Evolutionary conservation across 2,329 filamentous ascomycete species (phyloP).

Genomic region (Fusarium anguioides): DNA sequence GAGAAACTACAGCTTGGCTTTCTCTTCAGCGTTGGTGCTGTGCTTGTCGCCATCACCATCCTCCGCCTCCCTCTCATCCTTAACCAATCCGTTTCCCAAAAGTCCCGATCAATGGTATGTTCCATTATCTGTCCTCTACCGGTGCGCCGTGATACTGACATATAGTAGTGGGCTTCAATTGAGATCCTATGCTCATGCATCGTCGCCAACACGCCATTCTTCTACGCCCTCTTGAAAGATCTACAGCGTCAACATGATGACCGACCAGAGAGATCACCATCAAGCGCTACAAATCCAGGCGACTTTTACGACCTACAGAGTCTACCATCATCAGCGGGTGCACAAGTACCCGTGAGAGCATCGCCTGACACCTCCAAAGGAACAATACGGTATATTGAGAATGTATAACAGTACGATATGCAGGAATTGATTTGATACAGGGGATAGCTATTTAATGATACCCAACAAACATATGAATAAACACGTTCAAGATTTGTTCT

Average conservation of each 20-base stretch:
- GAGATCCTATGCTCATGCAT: constrained; percentile 49
- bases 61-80: constrained; percentile 47
- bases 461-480: not conserved
- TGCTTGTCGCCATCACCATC: constrained; percentile 47
- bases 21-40: constrained; percentile 44
- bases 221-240: constrained; percentile 45
- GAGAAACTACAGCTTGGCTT: constrained; percentile 40
- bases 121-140: too few relatives aligned
- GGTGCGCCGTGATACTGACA: not conserved
- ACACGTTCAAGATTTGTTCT: not conserved
- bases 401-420: not conserved
- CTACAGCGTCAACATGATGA: constrained; percentile 43
- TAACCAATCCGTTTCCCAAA: constrained; percentile 44
- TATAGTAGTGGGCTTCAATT: constrained; percentile 46
- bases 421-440: not conserved
- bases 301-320: constrained; percentile 33
- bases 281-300: constrained; percentile 5
- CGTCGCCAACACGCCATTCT: constrained; percentile 48
- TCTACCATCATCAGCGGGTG: constrained; percentile 15
- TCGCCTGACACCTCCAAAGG: constrained; percentile 8
- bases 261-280: constrained; percentile 22
- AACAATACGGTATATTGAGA: constrained; percentile 5
- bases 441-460: constrained; percentile 15
- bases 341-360: not conserved
- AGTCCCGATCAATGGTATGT: constrained; percentile 46